Evolutionary conservation across 2,329 filamentous ascomycete species (phyloP).

Genomic region (Bipolaris cookei): DNA sequence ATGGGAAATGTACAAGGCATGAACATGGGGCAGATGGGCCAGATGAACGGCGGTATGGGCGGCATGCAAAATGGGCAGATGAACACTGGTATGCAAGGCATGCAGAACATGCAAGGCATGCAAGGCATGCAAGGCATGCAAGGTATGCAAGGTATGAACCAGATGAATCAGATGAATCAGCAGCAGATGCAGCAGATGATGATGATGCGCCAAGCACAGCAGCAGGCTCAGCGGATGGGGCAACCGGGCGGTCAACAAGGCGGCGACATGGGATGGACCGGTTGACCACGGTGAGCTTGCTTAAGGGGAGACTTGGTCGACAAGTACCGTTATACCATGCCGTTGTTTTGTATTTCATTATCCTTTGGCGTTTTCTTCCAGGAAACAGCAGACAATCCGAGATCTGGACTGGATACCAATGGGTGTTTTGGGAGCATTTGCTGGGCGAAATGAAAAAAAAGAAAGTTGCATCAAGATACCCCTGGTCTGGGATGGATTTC

Average conservation of each 20-base stretch:
- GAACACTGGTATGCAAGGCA: conserved; percentile 26
- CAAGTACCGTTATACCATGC: too few relatives aligned
- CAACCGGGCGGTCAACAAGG: conserved; percentile 33
- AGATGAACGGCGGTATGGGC: conserved; percentile 22
- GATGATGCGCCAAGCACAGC: conserved; percentile 45
- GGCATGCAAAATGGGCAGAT: conserved; percentile 28
- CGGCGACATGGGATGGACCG: conserved; percentile 39
- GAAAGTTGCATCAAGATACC: conserved; percentile 6
- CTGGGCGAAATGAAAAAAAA: background rate
- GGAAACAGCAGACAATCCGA: background rate
- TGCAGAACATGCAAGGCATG: conserved; percentile 33
- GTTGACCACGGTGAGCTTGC: background rate
- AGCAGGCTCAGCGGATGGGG: conserved; percentile 31
- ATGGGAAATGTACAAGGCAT: conserved; percentile 28
- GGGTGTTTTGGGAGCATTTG: conserved; percentile 4
- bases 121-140: conserved; percentile 20
- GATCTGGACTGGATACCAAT: background rate
- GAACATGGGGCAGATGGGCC: conserved; percentile 19
- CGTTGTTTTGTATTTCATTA: background rate
- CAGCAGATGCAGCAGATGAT: conserved; percentile 46
- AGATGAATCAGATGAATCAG: conserved; percentile 37
- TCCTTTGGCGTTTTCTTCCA: conserved; percentile 2
- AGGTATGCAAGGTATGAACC: too few relatives aligned
- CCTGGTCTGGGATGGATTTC: conserved; percentile 3
- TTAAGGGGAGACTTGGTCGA: background rate